phyloP scores from a whole-genome alignment of 352 stramenopile genomes.

The Phytophthora kernoviae region DNA sequence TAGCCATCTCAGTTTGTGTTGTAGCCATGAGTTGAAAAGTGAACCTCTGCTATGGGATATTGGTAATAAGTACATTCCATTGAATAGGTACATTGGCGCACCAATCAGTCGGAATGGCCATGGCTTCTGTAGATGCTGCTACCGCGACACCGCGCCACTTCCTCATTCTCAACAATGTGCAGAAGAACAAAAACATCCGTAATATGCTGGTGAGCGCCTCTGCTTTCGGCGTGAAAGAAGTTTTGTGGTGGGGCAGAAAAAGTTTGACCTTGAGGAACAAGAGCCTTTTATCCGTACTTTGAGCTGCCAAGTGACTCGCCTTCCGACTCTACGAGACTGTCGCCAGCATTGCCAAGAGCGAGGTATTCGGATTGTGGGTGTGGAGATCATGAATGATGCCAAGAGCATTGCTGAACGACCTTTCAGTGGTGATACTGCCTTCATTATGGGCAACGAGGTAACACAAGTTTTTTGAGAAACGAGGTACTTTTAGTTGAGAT shows the following conservation, averaged over 20 bases:
- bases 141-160: slow-evolving; percentile 42
- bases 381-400: slow-evolving; percentile 93
- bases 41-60: slow-evolving; percentile 12
- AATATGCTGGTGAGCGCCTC: slow-evolving; percentile 86
- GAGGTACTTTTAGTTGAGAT: slow-evolving; percentile 1
- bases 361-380: slow-evolving; percentile 88
- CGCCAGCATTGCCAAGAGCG: slow-evolving; percentile 60
- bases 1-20: slow-evolving; percentile 32
- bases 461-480: slow-evolving; percentile 2
- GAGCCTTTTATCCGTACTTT: slow-evolving; percentile 48
- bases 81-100: not conserved
- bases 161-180: slow-evolving; percentile 94
- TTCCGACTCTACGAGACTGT: slow-evolving; percentile 85
- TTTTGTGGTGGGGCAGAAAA: slow-evolving; percentile 91
- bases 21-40: not conserved
- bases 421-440: slow-evolving; percentile 85
- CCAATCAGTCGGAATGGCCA: not conserved
- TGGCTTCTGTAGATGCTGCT: not conserved
- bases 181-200: slow-evolving; percentile 91
- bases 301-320: slow-evolving; percentile 60
- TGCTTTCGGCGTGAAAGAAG: slow-evolving; percentile 79
- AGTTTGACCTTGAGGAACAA: slow-evolving; percentile 70
- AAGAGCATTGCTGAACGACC: slow-evolving; percentile 72
- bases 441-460: slow-evolving; percentile 97
- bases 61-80: not conserved